Percentiles rank a stretch among this genome's conserved stretches.
Evolutionary conservation across 129 eudicot species (phyloP).

Genomic region (Centrapalus pauciflorus): DNA sequence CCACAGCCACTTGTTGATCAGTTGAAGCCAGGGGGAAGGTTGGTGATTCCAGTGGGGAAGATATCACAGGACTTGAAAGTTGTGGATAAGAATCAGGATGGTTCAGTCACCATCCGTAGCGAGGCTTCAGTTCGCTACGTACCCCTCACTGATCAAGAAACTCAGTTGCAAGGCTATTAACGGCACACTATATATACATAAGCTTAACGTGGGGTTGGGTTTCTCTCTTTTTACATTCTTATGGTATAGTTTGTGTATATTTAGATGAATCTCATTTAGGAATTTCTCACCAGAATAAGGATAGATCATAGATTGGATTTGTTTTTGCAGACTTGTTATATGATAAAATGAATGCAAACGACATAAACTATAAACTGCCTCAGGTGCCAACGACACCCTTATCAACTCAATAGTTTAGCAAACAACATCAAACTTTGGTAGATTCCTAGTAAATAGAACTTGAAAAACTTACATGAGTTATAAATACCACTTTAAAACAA

Average conservation of each 20-base stretch:
- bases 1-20: constrained; percentile 89
- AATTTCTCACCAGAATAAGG: too few species aligned
- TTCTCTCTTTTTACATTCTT: too few species aligned
- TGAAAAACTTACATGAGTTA: constrained; percentile 10
- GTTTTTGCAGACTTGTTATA: too few species aligned
- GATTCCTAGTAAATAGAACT: constrained; percentile 22
- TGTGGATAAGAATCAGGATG: constrained; percentile 78
- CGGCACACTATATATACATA: too few species aligned
- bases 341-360: too few species aligned
- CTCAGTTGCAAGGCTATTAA: constrained; percentile 65
- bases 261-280: too few species aligned
- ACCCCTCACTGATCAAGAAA: constrained; percentile 81
- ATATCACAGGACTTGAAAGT: constrained; percentile 78
- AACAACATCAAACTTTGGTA: too few species aligned
- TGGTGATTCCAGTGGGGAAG: constrained; percentile 91
- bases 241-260: too few species aligned
- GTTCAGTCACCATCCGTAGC: constrained; percentile 50
- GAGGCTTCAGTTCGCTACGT: constrained; percentile 93
- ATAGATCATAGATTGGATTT: too few species aligned
- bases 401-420: constrained; percentile 13
- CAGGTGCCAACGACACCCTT: background rate
- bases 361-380: constrained; percentile 6
- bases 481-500: constrained; percentile 17
- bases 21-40: constrained; percentile 91
- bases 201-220: too few species aligned